Percentiles rank a stretch among this genome's conserved stretches.
phyloP scores from a whole-genome alignment of 2,329 filamentous ascomycete genomes.

The Magnaporthiopsis incrustans region DNA sequence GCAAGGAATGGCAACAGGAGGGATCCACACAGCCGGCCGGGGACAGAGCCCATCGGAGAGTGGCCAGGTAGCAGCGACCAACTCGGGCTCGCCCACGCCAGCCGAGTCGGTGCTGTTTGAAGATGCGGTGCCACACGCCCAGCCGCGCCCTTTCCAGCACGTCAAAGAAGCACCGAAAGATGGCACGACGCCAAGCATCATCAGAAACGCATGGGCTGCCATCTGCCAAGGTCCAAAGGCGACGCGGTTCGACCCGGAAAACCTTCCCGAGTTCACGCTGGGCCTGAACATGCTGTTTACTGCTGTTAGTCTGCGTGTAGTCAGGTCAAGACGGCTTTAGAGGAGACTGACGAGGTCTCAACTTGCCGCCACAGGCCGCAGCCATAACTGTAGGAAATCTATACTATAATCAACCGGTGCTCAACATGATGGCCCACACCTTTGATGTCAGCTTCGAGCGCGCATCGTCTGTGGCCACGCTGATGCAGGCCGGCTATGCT shows the following conservation, averaged over 20 bases:
- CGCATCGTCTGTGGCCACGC: constrained; percentile 60
- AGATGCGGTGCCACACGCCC: not conserved
- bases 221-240: constrained; percentile 36
- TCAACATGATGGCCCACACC: constrained; percentile 65
- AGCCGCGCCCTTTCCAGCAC: too few relatives aligned
- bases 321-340: not conserved
- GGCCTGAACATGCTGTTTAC: constrained; percentile 63
- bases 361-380: constrained; percentile 38
- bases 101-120: not conserved
- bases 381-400: constrained; percentile 71
- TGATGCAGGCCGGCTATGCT: constrained; percentile 75
- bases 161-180: not conserved
- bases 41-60: not conserved
- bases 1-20: not conserved
- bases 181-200: not conserved
- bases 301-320: constrained; percentile 45
- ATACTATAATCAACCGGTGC: constrained; percentile 70
- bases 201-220: not conserved
- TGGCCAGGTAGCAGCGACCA: not conserved
- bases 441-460: constrained; percentile 64
- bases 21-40: too few relatives aligned
- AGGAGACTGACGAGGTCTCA: not conserved
- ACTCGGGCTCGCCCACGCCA: not conserved
- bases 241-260: constrained; percentile 59
- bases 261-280: constrained; percentile 61